Evolutionary conservation across 441 rosid species (phyloP).

Genomic region (Pelargonium australe): DNA sequence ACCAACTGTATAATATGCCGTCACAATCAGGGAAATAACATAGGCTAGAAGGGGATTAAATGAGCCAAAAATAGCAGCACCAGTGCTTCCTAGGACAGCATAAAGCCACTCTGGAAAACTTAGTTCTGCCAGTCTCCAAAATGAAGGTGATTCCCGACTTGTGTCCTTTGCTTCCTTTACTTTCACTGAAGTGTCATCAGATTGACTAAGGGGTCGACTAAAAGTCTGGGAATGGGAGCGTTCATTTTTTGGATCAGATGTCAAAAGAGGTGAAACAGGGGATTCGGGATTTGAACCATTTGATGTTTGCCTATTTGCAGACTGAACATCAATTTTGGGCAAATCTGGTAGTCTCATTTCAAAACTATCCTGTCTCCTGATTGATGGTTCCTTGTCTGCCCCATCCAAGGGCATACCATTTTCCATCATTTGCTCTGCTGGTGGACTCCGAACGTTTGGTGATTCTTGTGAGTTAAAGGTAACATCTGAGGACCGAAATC

Average conservation of each 20-base stretch:
- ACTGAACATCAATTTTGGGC: slow-evolving; percentile 78
- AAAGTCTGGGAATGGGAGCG: slow-evolving; percentile 97
- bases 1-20: slow-evolving; percentile 50
- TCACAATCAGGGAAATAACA: slow-evolving; percentile 76
- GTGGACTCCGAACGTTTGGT: slow-evolving; percentile 62
- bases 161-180: slow-evolving; percentile 43
- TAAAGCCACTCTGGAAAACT: slow-evolving; percentile 97
- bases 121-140: slow-evolving; percentile 89
- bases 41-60: slow-evolving; percentile 97
- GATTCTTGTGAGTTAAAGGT: slow-evolving; percentile 56
- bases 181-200: slow-evolving; percentile 49
- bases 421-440: slow-evolving; percentile 64
- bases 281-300: slow-evolving; percentile 91
- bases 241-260: slow-evolving; percentile 93
- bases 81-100: slow-evolving; percentile 90
- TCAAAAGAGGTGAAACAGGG: slow-evolving; percentile 93
- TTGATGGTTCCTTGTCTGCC: slow-evolving; percentile 66
- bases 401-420: slow-evolving; percentile 56
- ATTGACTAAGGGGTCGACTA: slow-evolving; percentile 75
- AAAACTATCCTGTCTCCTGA: slow-evolving; percentile 86
- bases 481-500: slow-evolving; percentile 49
- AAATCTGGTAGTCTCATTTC: slow-evolving; percentile 89
- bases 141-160: slow-evolving; percentile 62
- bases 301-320: slow-evolving; percentile 53
- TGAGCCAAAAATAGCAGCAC: slow-evolving; percentile 97